Evolutionary conservation across 352 stramenopile species (phyloP).

Genomic region (Phytophthora pinifolia): DNA sequence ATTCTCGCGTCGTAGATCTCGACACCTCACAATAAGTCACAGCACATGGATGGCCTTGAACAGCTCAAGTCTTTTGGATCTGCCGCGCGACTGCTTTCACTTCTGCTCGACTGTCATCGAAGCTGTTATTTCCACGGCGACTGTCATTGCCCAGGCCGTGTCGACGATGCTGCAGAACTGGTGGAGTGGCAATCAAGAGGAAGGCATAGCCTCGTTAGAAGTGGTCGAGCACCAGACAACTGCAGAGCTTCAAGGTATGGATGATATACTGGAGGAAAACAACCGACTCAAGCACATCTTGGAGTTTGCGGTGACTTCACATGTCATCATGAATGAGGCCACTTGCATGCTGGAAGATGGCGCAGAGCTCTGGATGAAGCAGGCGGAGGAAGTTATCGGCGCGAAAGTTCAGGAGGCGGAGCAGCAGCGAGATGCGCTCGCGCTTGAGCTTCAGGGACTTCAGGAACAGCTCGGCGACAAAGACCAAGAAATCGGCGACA

Average conservation of each 20-base stretch:
- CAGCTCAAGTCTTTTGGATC: constrained; percentile 2
- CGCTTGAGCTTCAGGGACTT: constrained; percentile 22
- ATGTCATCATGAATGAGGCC: constrained; percentile 30
- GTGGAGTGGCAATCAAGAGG: constrained; percentile 17
- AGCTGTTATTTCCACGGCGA: constrained; percentile 16
- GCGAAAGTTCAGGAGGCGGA: constrained; percentile 22
- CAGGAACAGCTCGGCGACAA: constrained; percentile 24
- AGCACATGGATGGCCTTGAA: constrained; percentile 12
- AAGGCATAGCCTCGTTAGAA: constrained; percentile 9
- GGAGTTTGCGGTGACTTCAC: constrained; percentile 25
- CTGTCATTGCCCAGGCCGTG: constrained; percentile 6
- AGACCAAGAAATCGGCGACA: constrained; percentile 27
- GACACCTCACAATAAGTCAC: constrained; percentile 4
- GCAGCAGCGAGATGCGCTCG: constrained; percentile 16
- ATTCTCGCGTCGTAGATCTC: constrained; percentile 21
- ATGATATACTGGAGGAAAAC: constrained; percentile 28
- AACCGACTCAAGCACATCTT: constrained; percentile 28
- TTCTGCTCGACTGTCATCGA: constrained; percentile 21
- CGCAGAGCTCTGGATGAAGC: constrained; percentile 21
- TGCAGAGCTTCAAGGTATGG: background rate
- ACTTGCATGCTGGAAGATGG: constrained; percentile 23
- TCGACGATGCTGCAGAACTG: constrained; percentile 18
- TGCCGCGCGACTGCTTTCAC: constrained; percentile 15
- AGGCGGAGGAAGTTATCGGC: constrained; percentile 19
- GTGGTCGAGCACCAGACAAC: constrained; percentile 12